Evolutionary conservation across 495 filamentous ascomycete genomes (phyloP), one percentile per base, ranked within the genome.

Genomic region (Daldinia caldariorum): DNA sequence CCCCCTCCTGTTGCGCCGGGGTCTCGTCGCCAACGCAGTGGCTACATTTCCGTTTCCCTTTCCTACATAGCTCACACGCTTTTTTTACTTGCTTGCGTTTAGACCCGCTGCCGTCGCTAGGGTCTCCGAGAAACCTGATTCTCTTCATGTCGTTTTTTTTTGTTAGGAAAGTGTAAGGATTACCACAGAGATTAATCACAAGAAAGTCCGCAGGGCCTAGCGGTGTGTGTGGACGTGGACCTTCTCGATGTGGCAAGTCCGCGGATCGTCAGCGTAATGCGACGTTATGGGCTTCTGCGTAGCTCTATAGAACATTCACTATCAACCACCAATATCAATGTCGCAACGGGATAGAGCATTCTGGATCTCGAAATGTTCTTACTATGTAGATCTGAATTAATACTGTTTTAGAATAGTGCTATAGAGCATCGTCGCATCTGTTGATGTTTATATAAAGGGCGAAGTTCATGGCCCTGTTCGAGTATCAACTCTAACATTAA

Each of bases 21-120:
- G 31, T n/a, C 4, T 47, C 59, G 9, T 29, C 34, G 12, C 35
- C 7, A 16, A 16, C 35, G 34, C 26, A 35, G 55, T 71, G 63
- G 35, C 22, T 18, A 38, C 69, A 63, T 56, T 50, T 63, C 14
- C 68, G 68, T 63, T 77, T 76, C 26, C 69, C 60, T 18, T 54
- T 72, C 41, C 74, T 68, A 58, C 75, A 77, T 7, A 59, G 34
- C 31, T 71, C 65, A 32, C 75, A 77, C 9, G 76, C 76, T 54
- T 63, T 56, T 12, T 35, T 49, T 20, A 66, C 62, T 60, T 76
- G 76, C 10, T 61, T 59, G 29, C 65, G 58, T 53, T 76, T 77
- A 39, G 50, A 43, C 18, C 61, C 63, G 38, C 38, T 51, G 12
- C 69, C 67, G 45, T 66, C 69, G 7, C 62, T 63, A 43, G 57